phyloP scores from a whole-genome alignment of 768 basidiomycete species.

The Suillus sp. region DNA sequence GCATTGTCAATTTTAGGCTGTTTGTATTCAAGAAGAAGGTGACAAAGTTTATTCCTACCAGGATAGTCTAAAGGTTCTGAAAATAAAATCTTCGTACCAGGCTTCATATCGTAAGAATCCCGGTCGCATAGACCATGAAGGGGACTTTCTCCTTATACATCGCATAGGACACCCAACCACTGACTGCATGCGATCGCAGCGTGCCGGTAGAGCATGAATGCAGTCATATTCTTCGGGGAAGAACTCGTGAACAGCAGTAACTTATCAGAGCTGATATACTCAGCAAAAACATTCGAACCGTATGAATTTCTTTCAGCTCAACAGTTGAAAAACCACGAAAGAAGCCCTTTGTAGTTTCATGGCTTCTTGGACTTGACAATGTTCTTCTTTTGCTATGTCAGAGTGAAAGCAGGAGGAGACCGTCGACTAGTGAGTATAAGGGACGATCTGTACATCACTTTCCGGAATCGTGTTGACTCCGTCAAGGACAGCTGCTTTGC shows the following conservation, averaged over 20 bases:
- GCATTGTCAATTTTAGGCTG: too few relatives aligned
- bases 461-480: conserved; percentile 37
- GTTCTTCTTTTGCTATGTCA: neutral
- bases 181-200: neutral
- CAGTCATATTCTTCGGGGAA: neutral
- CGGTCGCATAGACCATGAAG: neutral
- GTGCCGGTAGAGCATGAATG: neutral
- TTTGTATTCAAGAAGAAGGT: neutral
- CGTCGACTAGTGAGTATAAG: conserved; percentile 16
- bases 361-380: conserved; percentile 10
- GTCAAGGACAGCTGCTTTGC: conserved; percentile 30
- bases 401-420: neutral
- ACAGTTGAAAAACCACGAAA: conserved; percentile 15
- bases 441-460: conserved; percentile 33
- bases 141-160: neutral
- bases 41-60: neutral
- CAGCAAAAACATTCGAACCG: conserved; percentile 23
- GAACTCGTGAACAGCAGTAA: neutral
- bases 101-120: neutral
- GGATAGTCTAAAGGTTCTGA: neutral
- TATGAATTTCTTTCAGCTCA: conserved; percentile 26
- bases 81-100: neutral
- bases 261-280: conserved; percentile 9
- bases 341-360: conserved; percentile 17
- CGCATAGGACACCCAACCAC: neutral